Base-by-base conservation (phyloP, 805 yeast species). In the Ogataea pini region DNA sequence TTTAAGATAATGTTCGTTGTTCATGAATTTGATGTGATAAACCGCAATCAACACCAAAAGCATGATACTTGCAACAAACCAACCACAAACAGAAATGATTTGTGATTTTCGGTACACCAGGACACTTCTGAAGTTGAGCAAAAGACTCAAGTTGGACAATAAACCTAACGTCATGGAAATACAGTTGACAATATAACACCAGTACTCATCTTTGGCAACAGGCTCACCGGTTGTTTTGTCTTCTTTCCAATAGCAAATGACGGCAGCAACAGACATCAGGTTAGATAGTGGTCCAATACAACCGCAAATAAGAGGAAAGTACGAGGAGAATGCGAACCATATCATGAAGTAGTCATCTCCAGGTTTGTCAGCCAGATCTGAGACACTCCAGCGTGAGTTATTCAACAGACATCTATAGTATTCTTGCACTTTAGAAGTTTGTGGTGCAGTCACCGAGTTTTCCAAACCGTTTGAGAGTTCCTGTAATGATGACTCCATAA, bases 201-300 rank as follows among this genome's bases (percentile, higher is more conserved):
- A 72, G 0, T 56, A 38, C 0, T 71, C 64, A 42, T 78, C 82
- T 47, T 67, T 72, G 18, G 47, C 52, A 3, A 50, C 47, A 1
- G 47, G 49, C 2, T 42, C 17, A 3, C 56, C 52, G 4, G 50
- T 39, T 0, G 50, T 36, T 0, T 68, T 65, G n/a, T 58, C 51
- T 3, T 52, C 54, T 3, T 54, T 60, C 96, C 96, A 89, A 41
- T 76, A 72, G 48, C 85, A 83, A 0, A 83, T 80, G 13, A 87
- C 72, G 5, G 91, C 88, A 1, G 86, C 82, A 4, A 86, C 71
- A 0, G 92, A 85, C 36, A 82, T 75, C 74, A 86, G 77, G 56
- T 87, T 87, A 6, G 92, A 83, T 22, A 89, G 57, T 0, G 96
- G 96, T 0, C 94, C 95, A 31, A 83, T 58, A 55, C 92, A 86